phyloP scores from a whole-genome alignment of 176 grass and related monocot genomes.

The Aegilops sharonensis region DNA sequence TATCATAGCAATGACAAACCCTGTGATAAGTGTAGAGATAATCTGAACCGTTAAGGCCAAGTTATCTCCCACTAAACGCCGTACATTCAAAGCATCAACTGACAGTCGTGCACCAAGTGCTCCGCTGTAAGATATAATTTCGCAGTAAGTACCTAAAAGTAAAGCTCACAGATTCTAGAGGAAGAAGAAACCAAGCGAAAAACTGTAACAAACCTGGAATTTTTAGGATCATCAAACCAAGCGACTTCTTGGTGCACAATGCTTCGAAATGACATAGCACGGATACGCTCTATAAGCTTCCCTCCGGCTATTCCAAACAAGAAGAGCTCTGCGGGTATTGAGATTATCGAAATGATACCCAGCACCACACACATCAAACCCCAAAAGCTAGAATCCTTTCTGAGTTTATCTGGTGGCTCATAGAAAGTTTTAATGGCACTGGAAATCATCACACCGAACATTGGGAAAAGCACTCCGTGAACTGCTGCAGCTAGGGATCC shows the following conservation, averaged over 20 bases:
- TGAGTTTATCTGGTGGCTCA: slow-evolving; percentile 57
- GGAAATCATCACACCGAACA: slow-evolving; percentile 67
- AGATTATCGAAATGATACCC: slow-evolving; percentile 51
- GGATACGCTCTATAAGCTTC: slow-evolving; percentile 84
- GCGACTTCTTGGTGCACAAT: slow-evolving; percentile 79
- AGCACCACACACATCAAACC: slow-evolving; percentile 72
- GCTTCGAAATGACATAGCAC: slow-evolving; percentile 60
- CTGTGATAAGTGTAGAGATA: slow-evolving; percentile 44
- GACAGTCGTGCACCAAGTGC: slow-evolving; percentile 70
- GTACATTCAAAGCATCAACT: slow-evolving; percentile 78
- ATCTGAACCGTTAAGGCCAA: slow-evolving; percentile 62
- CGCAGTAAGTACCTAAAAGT: slow-evolving; percentile 10
- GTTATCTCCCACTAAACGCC: slow-evolving; percentile 77
- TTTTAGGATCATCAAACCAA: slow-evolving; percentile 87
- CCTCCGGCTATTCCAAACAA: slow-evolving; percentile 82
- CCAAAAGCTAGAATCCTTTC: slow-evolving; percentile 77
- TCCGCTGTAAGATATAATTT: slow-evolving; percentile 47
- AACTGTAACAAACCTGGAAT: slow-evolving; percentile 60
- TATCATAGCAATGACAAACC: slow-evolving; percentile 62
- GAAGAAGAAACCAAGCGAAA: neutral
- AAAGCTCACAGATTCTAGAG: neutral
- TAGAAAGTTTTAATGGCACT: slow-evolving; percentile 65
- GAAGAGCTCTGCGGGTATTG: slow-evolving; percentile 61
- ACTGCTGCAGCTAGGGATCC: slow-evolving; percentile 66
- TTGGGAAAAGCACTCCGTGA: slow-evolving; percentile 74